phyloP scores from a whole-genome alignment of 306 rosid genomes.

The Ochetophila trinervis region DNA sequence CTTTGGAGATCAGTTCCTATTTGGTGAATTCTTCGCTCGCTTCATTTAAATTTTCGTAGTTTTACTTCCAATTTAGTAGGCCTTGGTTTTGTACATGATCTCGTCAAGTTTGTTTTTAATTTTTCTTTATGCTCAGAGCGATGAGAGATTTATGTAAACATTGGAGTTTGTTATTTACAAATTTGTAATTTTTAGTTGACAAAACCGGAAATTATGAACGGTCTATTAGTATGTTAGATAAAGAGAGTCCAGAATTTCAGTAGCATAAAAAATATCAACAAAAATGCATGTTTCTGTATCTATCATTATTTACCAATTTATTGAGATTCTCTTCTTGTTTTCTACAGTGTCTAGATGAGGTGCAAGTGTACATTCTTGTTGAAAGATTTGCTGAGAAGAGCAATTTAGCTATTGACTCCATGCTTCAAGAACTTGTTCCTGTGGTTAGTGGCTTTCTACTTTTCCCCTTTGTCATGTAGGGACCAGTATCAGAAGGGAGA shows the following conservation, averaged over 20 bases:
- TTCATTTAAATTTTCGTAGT: neutral
- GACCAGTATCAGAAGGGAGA: slow-evolving; percentile 4
- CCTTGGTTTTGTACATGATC: neutral
- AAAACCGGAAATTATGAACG: no score
- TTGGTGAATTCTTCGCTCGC: slow-evolving; percentile 48
- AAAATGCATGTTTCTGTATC: no score
- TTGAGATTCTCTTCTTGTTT: slow-evolving; percentile 22
- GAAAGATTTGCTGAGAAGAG: slow-evolving; percentile 50
- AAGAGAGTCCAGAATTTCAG: no score
- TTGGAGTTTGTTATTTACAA: neutral
- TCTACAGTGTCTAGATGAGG: slow-evolving; percentile 75
- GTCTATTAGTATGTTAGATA: no score
- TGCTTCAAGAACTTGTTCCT: slow-evolving; percentile 52
- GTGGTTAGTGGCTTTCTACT: slow-evolving; percentile 50
- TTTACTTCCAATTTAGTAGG: neutral
- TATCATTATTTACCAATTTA: neutral
- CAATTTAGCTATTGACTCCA: slow-evolving; percentile 44
- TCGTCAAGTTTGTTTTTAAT: neutral
- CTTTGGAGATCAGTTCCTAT: slow-evolving; percentile 64
- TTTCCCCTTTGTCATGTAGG: slow-evolving; percentile 1
- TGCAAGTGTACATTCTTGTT: slow-evolving; percentile 79
- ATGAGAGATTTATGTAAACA: no score
- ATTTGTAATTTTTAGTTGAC: neutral
- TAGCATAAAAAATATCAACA: no score
- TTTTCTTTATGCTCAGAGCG: neutral